These are phyloP conservation scores for Cladosporium oxysporum DNA, from an alignment of 2,329 filamentous ascomycete genomes.

Conservation along the genomic window DNA sequence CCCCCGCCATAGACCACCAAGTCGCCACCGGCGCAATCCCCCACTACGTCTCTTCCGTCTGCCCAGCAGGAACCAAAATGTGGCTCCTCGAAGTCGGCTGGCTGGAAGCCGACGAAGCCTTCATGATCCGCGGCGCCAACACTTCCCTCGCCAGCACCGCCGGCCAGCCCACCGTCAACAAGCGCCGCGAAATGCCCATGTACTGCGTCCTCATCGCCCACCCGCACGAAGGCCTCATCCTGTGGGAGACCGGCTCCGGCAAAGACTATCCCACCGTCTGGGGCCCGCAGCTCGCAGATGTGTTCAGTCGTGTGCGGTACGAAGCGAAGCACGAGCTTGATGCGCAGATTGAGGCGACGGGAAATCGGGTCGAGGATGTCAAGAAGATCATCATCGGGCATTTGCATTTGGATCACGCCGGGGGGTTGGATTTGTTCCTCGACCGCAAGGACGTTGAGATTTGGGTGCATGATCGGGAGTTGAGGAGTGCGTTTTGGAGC, in stretches of 20 bases:
- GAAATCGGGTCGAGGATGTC: constrained; percentile 38
- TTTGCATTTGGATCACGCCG: constrained; percentile 40
- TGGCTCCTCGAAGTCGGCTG: constrained; percentile 47
- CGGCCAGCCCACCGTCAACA: constrained; percentile 42
- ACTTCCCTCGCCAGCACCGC: constrained; percentile 39
- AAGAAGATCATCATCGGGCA: constrained; percentile 42
- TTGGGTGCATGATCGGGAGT: constrained; percentile 39
- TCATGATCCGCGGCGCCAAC: constrained; percentile 46
- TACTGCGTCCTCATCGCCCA: constrained; percentile 49
- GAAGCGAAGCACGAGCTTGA: constrained; percentile 39
- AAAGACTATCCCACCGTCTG: constrained; percentile 44
- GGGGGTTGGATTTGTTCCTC: constrained; percentile 38
- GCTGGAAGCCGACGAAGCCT: constrained; percentile 51
- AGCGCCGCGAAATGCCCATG: constrained; percentile 45
- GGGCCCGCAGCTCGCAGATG: constrained; percentile 37
- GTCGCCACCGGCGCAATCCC: constrained; percentile 37
- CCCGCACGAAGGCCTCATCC: constrained; percentile 47
- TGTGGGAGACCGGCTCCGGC: constrained; percentile 50
- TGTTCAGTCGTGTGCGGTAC: constrained; percentile 38
- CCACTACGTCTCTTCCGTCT: constrained; percentile 39
- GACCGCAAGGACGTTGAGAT: constrained; percentile 39
- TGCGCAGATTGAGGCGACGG: constrained; percentile 38
- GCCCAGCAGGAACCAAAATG: constrained; percentile 50
- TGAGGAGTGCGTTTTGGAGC: constrained; percentile 37
- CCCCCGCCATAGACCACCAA: constrained; percentile 34